Conservation (phyloP, 2,329 filamentous ascomycete species). For the Fusarium aywerte region DNA sequence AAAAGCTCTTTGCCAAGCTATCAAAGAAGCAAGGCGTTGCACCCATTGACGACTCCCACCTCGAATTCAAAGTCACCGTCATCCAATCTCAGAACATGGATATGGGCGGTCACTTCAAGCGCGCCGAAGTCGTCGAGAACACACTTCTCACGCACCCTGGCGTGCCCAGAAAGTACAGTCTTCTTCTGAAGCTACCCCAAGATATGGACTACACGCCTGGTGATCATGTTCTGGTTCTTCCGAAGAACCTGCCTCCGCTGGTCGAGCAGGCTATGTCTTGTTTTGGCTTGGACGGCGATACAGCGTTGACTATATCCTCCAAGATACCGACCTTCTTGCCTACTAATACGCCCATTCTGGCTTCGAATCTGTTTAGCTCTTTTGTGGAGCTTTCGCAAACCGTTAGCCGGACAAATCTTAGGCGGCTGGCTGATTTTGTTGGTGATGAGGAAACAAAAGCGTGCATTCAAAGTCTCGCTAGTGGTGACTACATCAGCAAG, state of each 20-base stretch:
- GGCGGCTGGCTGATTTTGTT: constrained; percentile 44
- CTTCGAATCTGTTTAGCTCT: constrained; percentile 70
- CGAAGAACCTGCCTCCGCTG: constrained; percentile 71
- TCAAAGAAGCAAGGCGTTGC: constrained; percentile 51
- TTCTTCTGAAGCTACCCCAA: constrained; percentile 74
- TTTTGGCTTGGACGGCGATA: constrained; percentile 77
- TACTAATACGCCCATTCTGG: constrained; percentile 66
- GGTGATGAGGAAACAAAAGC: constrained; percentile 61
- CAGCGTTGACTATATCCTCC: constrained; percentile 68
- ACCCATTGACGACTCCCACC: constrained; percentile 2
- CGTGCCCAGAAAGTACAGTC: constrained; percentile 64
- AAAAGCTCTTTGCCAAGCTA: constrained; percentile 61
- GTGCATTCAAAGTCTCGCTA: constrained; percentile 59
- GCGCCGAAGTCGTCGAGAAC: constrained; percentile 20
- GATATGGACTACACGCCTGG: constrained; percentile 74
- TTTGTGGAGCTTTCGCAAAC: constrained; percentile 80
- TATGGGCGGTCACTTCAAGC: constrained; percentile 19
- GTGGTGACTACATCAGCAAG: constrained; percentile 59
- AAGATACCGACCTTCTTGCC: constrained; percentile 64
- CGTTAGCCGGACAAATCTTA: constrained; percentile 70
- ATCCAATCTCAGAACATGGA: neutral
- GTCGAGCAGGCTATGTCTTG: constrained; percentile 71
- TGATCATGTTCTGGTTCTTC: constrained; percentile 79
- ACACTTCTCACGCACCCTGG: constrained; percentile 21
- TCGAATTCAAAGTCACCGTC: neutral